A percentile compares a stretch with the other conserved stretches of the same genome.
Conservation (phyloP, 495 filamentous ascomycete species). For the Hypoxylon fragiforme region DNA sequence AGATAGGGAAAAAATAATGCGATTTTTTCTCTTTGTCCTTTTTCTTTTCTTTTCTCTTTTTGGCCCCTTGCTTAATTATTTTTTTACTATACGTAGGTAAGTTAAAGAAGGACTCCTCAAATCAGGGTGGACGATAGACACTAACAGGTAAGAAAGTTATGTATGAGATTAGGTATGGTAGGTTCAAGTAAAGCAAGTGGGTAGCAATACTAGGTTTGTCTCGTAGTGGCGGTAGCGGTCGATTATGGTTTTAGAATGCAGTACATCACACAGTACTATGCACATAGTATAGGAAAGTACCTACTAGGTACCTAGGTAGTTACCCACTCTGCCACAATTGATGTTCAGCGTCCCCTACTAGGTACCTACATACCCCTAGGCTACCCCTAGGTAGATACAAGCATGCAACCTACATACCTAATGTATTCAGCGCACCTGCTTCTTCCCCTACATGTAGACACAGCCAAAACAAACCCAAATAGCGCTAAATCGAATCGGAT, state of each 20-base stretch:
- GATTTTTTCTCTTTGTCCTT: not conserved
- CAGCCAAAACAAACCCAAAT: too few species aligned
- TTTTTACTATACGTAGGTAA: conserved; percentile 8
- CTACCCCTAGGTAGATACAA: not conserved
- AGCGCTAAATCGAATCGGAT: conserved; percentile 13
- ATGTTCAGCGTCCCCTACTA: too few species aligned
- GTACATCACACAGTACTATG: too few species aligned
- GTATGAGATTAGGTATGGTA: conserved; percentile 3
- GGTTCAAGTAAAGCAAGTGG: conserved; percentile 6
- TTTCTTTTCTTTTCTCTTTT: not conserved
- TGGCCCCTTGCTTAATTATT: not conserved
- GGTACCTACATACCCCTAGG: not conserved
- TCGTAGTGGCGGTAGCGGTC: conserved; percentile 8
- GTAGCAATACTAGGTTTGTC: conserved; percentile 20
- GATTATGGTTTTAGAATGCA: conserved; percentile 1
- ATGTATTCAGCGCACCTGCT: too few species aligned
- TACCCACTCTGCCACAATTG: too few species aligned
- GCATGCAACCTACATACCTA: too few species aligned
- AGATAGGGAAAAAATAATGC: not conserved
- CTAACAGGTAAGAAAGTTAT: conserved; percentile 24
- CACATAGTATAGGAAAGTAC: not conserved
- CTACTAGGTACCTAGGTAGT: too few species aligned
- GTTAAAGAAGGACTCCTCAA: not conserved
- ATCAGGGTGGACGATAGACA: conserved; percentile 18
- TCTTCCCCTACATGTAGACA: too few species aligned